Conservation (phyloP, 768 basidiomycete species). For the Lyophyllum decastes region DNA sequence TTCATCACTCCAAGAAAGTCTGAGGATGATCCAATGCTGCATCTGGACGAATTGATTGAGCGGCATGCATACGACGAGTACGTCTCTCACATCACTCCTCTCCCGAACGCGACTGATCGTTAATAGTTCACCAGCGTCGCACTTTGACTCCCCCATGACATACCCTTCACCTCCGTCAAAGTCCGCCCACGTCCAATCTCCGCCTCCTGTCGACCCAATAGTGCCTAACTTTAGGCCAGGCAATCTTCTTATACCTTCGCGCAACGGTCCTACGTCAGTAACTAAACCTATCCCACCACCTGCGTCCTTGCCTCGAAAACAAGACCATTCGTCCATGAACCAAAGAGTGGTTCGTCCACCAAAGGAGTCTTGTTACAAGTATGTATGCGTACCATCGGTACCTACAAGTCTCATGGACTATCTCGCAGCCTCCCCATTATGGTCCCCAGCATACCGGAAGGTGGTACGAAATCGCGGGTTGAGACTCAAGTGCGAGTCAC, state of each 20-base stretch:
- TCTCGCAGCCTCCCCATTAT: conserved; percentile 70
- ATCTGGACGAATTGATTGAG: conserved; percentile 73
- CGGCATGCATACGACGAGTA: conserved; percentile 78
- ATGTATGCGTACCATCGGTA: conserved; percentile 23
- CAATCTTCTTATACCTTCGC: conserved; percentile 33
- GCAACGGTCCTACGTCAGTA: conserved; percentile 42
- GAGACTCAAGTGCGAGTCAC: conserved; percentile 91
- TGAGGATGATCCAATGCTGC: conserved; percentile 58
- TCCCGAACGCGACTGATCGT: conserved; percentile 14
- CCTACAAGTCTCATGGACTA: conserved; percentile 14
- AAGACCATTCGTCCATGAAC: conserved; percentile 46
- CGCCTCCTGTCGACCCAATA: conserved; percentile 19
- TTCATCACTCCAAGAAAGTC: conserved; percentile 43
- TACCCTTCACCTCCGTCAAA: conserved; percentile 33
- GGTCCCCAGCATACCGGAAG: conserved; percentile 79
- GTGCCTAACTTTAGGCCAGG: conserved; percentile 29
- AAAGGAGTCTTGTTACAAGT: conserved; percentile 80
- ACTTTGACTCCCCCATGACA: conserved; percentile 28
- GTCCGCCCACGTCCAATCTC: conserved; percentile 19
- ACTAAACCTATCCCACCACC: conserved; percentile 73
- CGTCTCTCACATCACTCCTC: conserved; percentile 27
- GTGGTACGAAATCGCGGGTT: conserved; percentile 89
- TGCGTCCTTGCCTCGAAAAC: conserved; percentile 55
- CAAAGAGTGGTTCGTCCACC: conserved; percentile 70
- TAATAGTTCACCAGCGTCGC: conserved; percentile 36